phyloP scores from a whole-genome alignment of 768 basidiomycete species.

The Naganishia antarctica region DNA sequence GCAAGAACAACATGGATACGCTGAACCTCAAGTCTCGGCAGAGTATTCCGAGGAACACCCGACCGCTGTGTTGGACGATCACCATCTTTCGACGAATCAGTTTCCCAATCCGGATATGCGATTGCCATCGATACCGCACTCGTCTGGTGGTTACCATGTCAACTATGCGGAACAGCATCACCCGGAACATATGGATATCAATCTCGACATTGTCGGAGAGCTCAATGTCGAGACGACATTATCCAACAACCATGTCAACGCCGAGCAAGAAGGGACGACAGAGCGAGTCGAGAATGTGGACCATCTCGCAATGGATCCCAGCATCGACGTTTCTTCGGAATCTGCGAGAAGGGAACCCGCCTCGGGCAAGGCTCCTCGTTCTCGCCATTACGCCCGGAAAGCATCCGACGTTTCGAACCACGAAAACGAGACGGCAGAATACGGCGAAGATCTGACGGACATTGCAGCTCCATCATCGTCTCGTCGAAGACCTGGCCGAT shows the following conservation, averaged over 20 bases:
- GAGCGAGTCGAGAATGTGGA: background rate
- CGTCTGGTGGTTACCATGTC: slow-evolving; percentile 9
- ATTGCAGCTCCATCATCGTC: background rate
- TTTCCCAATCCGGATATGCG: slow-evolving; percentile 20
- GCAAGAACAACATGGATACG: slow-evolving; percentile 16
- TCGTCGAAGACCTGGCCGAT: background rate
- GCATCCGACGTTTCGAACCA: background rate
- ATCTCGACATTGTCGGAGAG: slow-evolving; percentile 10
- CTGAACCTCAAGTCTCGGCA: slow-evolving; percentile 9
- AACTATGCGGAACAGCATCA: slow-evolving; percentile 1
- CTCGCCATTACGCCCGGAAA: slow-evolving; percentile 6
- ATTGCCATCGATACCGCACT: slow-evolving; percentile 8
- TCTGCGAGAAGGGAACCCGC: slow-evolving; percentile 11
- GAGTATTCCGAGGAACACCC: slow-evolving; percentile 14
- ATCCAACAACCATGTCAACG: background rate
- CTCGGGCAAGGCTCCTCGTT: slow-evolving; percentile 10
- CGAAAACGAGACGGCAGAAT: background rate
- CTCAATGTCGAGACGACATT: slow-evolving; percentile 14
- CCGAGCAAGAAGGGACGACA: background rate
- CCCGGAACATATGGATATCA: slow-evolving; percentile 11
- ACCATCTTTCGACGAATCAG: slow-evolving; percentile 15
- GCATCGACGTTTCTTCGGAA: background rate
- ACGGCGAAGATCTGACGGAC: background rate
- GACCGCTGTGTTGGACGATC: slow-evolving; percentile 4
- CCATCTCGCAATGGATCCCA: slow-evolving; percentile 7